Base-by-base conservation (phyloP, 2,329 filamentous ascomycete species). In the Pseudogymnoascus sp. region DNA sequence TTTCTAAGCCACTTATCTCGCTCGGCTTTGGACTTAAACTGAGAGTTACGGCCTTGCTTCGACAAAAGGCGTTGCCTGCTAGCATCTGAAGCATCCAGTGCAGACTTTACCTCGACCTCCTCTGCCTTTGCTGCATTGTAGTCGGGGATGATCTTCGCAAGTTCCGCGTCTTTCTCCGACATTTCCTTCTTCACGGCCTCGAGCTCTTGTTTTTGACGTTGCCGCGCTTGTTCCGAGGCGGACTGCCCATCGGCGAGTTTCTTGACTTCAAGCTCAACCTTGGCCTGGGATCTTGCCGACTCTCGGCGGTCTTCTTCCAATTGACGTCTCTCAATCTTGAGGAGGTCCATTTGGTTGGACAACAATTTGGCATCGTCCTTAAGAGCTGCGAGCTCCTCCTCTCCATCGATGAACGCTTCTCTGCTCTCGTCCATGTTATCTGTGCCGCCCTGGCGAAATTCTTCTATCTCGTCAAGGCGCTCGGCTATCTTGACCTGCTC, bases 251-350 rank as follows among this genome's bases (percentile, higher is more conserved):
- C 91, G n/a, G 85, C 84, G 35, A 97, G 79, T 46, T 85, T 87
- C 74, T 95, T 96, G 63, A 91, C 83, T 66, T 91, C 89, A 35
- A 97, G 80, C 75, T 99, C 95, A 2, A 90, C 83, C 74, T 96
- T 93, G 3, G 95, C 96, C 68, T 89, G 86, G 7, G 83, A 78
- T 71, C 91, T 90, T 4, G 92, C 89, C 31, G 85, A 85, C 38
- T 96, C 91, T 60, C 89, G 89, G 66, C 92, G 87, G 71, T 99
- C 95, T 67, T 93, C 89, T 70, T 99, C 95, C 7, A 96, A 82
- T 72, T 97, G 92, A 50, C 85, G 82, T 68, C 91, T 89, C 71
- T 99, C 95, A 46, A 96, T 87, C 67, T 87, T 87, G 26, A 96
- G 79, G 35, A 97, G 85, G 64, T 96, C 91, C 70, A 96, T 84